Evolutionary conservation across 768 basidiomycete species (phyloP), one percentile per base, ranked within the genome.

Genomic region (Tulasnella sp.): DNA sequence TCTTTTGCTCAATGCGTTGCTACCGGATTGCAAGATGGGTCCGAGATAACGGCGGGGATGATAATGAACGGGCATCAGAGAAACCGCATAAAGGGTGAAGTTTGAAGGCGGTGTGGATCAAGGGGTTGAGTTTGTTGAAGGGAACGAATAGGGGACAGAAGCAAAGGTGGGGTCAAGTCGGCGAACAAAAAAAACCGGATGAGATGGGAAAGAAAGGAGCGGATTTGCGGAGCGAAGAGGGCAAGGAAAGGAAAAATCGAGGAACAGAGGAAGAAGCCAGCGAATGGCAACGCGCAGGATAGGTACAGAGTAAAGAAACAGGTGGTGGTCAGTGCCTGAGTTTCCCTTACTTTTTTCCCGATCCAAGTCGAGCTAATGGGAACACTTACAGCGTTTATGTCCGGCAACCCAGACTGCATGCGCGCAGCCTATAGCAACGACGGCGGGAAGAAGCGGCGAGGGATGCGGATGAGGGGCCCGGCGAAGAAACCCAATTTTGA

Each of bases 1-100:
- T 92, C 84, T 96, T 98, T 82, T 95, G 87, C 83, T 96, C 94
- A 79, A 95, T 91, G 82, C 93, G 93, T 92, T 94, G 85, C 67
- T 80, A 78, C 18, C 78, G 75, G 35, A 42, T 55, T 26, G 46
- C 18, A 26, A 61, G 74, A 67, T 6, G 69, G 42, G 32, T 39
- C 32, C 57, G 37, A 23, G 40, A 78, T 32, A 55, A 26, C 15
- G 37, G 42, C 74, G 23, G 46, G 35, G 42, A 9, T 5, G 55
- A 67, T 29, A 55, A 32, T 37, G 23, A 51, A 46, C 46, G 16
- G n/a, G 55, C 26, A 42, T 75, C 80, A 74, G 79, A 29, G 69
- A 75, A 79, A 67, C 79, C 69, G 48, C 73, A 70, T 37, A 20
- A 48, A 48, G 73, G 78, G 70, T 81, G 79, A 74, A 29, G 32